These are phyloP conservation scores for Sclerotinia spermophila DNA, from an alignment of 2,329 filamentous ascomycete species.

Conservation along the genomic window DNA sequence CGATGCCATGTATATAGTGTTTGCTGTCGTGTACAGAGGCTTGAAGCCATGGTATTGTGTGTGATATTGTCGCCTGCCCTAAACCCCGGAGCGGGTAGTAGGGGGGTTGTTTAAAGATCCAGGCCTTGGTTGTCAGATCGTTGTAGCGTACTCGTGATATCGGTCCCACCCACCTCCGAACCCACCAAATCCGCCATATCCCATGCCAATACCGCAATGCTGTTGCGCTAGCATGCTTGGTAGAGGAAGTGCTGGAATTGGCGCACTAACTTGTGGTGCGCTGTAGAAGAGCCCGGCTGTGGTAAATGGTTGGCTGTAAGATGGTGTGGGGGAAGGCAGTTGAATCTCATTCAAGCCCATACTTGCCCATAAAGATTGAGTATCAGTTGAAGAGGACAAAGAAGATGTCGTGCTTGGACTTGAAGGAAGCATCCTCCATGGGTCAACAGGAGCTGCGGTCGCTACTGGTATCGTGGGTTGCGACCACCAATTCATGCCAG, in stretches of 20 bases:
- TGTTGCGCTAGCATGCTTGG: conserved; percentile 83
- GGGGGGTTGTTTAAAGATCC: conserved; percentile 42
- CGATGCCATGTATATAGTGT: conserved; percentile 17
- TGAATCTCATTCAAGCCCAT: conserved; percentile 72
- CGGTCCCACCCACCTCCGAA: conserved; percentile 73
- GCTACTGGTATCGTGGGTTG: conserved; percentile 62
- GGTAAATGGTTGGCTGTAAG: conserved; percentile 74
- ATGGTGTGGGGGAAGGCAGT: conserved; percentile 73
- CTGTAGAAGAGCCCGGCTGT: conserved; percentile 75
- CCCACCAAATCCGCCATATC: conserved; percentile 67
- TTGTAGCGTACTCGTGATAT: conserved; percentile 79
- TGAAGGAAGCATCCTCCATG: conserved; percentile 88
- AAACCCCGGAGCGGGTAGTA: conserved; percentile 48
- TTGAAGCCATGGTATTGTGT: conserved; percentile 19
- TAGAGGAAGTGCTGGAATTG: conserved; percentile 73
- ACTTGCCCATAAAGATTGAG: conserved; percentile 72
- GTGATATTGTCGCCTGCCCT: conserved; percentile 34
- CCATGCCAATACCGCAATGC: conserved; percentile 73
- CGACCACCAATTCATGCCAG: conserved; percentile 75
- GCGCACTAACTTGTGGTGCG: conserved; percentile 68
- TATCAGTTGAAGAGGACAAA: conserved; percentile 49
- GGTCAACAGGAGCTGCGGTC: conserved; percentile 69
- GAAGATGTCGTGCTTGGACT: conserved; percentile 75
- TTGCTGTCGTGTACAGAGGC: conserved; percentile 22
- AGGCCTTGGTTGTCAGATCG: conserved; percentile 70